Evolutionary conservation across 352 stramenopile genomes (phyloP), one percentile per base, ranked within the genome.

Genomic region (Halophytophthora polymorphica): DNA sequence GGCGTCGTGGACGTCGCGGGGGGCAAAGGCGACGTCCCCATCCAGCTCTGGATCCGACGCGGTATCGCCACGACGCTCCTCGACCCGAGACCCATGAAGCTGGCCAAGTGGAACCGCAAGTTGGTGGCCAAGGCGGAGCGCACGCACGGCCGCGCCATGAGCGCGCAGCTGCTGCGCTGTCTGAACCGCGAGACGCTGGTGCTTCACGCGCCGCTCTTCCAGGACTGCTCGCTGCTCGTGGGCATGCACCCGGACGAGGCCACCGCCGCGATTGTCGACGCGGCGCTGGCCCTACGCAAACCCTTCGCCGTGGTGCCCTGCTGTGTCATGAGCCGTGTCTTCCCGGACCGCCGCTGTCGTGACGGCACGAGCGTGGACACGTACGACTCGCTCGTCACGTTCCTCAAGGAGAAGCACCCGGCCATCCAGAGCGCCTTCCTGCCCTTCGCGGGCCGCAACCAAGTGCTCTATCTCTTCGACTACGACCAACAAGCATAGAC

Each of bases 181-280:
- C 53, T 92, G n/a, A 76, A 88, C 31, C 59, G 80, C 28, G 62
- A 78, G 37, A 71, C 71, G 15, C 57, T 88, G n/a, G 59, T 56
- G 3, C 41, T 72, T 14, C 70, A 90, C 46, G 37, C 42, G 1
- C 56, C 71, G 38, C 66, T 95, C 12, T 85, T 98, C 41, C 41
- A 70, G 25, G 56, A 90, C 55, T 89, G 84, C 48, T 94, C 88
- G 10, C 25, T 97, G 19, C 66, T 98, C 21, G 71, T 97, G 33
- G 95, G 95, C 12, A 98, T 98, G 83, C 95, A 98, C 58, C 93
- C 95, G 25, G 96, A 98, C 68, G 90, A 96, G 53, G 96, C 96
- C 6, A 98, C 96, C 0, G 96, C 98, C 67, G 87, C 84, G 21
- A 98, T 98, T 56, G 93, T 98, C 1, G 86, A 98, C 61, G 76